Percentiles rank a stretch among this genome's conserved stretches.
These are phyloP conservation scores for Neopestalotiopsis rosae DNA, from an alignment of 2,329 filamentous ascomycete genomes.

Conservation along the genomic window DNA sequence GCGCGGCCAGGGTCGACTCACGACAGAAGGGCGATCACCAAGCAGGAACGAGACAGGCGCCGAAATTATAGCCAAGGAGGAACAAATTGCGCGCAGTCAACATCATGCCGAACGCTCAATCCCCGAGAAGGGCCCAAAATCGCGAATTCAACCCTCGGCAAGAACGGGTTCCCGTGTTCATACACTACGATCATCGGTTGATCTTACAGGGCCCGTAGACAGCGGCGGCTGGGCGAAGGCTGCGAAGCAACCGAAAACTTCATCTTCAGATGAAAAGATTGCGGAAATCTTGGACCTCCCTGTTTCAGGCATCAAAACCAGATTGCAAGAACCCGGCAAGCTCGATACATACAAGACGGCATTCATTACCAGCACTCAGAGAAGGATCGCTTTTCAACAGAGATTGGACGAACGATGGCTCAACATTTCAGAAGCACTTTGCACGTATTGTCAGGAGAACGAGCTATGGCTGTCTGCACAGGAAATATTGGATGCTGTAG, in stretches of 20 bases:
- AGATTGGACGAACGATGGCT: conserved; percentile 28
- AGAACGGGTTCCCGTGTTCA: background rate
- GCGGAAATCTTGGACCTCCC: conserved; percentile 3
- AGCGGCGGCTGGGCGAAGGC: conserved; percentile 18
- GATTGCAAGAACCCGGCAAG: conserved; percentile 22
- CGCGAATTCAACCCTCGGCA: background rate
- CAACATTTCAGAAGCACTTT: conserved; percentile 36
- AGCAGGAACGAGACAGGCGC: background rate
- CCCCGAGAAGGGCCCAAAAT: background rate
- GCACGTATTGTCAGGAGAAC: conserved; percentile 36
- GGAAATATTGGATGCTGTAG: conserved; percentile 34
- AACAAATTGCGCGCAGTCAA: background rate
- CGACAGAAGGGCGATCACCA: background rate
- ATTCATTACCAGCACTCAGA: conserved; percentile 23
- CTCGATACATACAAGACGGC: conserved; percentile 26
- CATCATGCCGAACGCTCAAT: background rate
- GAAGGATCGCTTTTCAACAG: conserved; percentile 17
- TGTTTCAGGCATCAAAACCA: background rate
- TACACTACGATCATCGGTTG: background rate
- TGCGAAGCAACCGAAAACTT: background rate
- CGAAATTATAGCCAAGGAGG: background rate
- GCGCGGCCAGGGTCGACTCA: background rate
- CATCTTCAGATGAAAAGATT: background rate
- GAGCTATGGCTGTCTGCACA: conserved; percentile 38
- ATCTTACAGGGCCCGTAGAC: conserved; percentile 1